phyloP scores from a whole-genome alignment of 257 asterid genomes.

The Solanum phureja region DNA sequence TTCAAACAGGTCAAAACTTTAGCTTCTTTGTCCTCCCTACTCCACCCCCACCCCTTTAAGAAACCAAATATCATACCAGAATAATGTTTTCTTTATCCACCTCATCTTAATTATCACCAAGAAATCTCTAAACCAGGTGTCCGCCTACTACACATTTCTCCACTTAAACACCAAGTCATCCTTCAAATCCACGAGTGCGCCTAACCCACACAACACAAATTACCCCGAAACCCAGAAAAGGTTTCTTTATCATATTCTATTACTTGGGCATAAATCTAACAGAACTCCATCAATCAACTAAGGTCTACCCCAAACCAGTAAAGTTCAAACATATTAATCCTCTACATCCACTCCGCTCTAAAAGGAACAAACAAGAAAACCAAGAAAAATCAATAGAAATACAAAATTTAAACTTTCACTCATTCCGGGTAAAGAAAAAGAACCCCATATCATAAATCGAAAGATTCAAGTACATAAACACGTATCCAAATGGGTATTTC shows the following conservation, averaged over 20 bases:
- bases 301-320: not conserved
- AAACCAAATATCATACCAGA: not conserved
- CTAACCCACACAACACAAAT: not conserved
- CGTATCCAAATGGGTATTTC: too few relatives aligned
- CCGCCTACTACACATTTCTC: not conserved
- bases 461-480: too few relatives aligned
- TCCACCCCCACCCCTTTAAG: not conserved
- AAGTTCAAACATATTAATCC: not conserved
- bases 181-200: not conserved
- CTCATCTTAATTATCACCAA: not conserved
- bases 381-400: not conserved
- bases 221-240: not conserved
- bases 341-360: not conserved
- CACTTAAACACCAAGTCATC: not conserved
- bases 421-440: too few relatives aligned
- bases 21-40: not conserved
- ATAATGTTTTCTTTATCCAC: not conserved
- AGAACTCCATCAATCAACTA: not conserved
- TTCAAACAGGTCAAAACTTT: not conserved
- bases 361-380: not conserved
- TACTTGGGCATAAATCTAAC: not conserved
- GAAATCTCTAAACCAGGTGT: not conserved
- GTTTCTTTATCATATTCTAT: not conserved
- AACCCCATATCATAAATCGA: too few relatives aligned
- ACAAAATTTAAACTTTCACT: not conserved